These are phyloP conservation scores for Gossypium raimondii DNA, from an alignment of 345 rosid species.

Conservation along the genomic window DNA sequence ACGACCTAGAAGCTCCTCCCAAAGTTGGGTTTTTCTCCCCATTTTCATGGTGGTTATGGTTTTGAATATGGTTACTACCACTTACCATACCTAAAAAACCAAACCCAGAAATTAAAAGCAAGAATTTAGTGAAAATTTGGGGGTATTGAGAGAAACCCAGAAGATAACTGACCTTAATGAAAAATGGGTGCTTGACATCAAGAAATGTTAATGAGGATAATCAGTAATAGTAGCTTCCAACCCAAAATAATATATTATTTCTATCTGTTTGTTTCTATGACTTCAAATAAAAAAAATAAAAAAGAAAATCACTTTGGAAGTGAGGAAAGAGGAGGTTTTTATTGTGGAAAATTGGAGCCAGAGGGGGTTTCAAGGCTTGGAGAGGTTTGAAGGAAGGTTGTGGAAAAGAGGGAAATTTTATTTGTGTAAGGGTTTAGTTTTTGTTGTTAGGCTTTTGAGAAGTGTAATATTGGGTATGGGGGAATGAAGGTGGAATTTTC, in stretches of 20 bases:
- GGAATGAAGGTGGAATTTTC: neutral
- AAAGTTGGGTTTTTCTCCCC: conserved; percentile 42
- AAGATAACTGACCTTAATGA: conserved; percentile 29
- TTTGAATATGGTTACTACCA: conserved; percentile 39
- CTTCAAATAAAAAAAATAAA: neutral
- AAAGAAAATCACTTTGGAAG: neutral
- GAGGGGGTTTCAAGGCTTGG: neutral
- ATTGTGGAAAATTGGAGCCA: conserved; percentile 9
- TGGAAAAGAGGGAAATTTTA: conserved; percentile 13
- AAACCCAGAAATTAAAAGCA: conserved; percentile 9
- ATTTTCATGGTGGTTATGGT: conserved; percentile 50
- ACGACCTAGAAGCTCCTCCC: conserved; percentile 58
- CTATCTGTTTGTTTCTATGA: neutral
- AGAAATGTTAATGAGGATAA: conserved; percentile 9
- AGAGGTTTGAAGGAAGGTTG: neutral
- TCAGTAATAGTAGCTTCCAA: neutral
- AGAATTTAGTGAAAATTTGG: neutral
- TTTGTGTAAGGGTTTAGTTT: conserved; percentile 8
- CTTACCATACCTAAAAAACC: conserved; percentile 34
- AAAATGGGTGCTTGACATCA: conserved; percentile 18
- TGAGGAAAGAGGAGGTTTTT: neutral
- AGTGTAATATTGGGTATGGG: neutral
- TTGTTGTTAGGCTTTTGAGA: too few relatives aligned
- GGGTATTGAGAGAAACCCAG: conserved; percentile 23
- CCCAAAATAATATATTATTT: neutral